Evolutionary conservation across 306 rosid genomes (phyloP).

Genomic region (Ceratonia siliqua): DNA sequence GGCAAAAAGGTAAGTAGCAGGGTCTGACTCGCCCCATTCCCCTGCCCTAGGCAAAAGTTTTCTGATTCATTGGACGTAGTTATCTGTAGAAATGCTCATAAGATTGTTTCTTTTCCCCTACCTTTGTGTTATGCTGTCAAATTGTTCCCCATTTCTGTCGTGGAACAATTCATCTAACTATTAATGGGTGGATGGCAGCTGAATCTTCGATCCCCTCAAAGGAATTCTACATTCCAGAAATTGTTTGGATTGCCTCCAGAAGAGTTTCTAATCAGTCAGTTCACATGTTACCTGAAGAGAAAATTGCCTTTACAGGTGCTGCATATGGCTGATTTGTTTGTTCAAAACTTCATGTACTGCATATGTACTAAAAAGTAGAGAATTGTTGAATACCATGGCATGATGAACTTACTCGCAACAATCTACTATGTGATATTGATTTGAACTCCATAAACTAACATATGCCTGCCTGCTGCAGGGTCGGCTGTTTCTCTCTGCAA

Average conservation of each 20-base stretch:
- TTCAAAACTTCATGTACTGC: not conserved
- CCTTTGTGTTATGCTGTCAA: not conserved
- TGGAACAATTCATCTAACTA: constrained; percentile 34
- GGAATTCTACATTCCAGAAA: constrained; percentile 87
- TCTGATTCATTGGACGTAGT: not conserved
- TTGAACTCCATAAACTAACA: constrained; percentile 19
- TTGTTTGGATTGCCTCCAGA: constrained; percentile 80
- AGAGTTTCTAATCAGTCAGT: constrained; percentile 86
- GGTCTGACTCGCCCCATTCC: constrained; percentile 6
- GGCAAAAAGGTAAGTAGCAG: constrained; percentile 72
- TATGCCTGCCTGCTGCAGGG: constrained; percentile 60
- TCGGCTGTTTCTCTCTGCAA: constrained; percentile 74
- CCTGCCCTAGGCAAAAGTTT: not conserved
- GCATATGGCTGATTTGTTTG: constrained; percentile 14
- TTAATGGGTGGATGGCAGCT: constrained; percentile 50
- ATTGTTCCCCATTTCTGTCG: not conserved
- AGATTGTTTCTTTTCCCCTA: not conserved
- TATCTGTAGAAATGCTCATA: not conserved
- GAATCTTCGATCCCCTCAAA: constrained; percentile 77
- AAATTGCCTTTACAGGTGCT: constrained; percentile 79
- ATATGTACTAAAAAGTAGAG: not conserved
- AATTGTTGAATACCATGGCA: not conserved
- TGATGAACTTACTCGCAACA: constrained; percentile 2
- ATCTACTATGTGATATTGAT: not conserved
- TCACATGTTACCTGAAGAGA: constrained; percentile 75